Conservation (phyloP, 768 basidiomycete species). For the Agaricus blazei region DNA sequence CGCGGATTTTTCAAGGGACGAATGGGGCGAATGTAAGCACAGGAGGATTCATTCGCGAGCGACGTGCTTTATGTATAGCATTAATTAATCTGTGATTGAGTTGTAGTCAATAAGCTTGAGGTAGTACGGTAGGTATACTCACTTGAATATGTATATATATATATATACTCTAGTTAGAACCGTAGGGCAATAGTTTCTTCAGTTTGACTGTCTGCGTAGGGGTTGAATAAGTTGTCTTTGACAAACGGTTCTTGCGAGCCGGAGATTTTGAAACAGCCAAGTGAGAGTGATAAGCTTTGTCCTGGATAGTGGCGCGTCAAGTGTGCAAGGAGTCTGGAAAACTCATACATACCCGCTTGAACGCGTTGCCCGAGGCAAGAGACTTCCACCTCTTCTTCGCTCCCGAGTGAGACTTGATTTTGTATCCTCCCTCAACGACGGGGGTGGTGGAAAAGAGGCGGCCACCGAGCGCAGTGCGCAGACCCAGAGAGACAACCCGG, state of each 20-base stretch:
- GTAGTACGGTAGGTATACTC: not conserved
- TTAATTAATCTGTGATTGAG: not conserved
- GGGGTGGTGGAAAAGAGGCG: constrained; percentile 56
- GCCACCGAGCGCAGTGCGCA: constrained; percentile 14
- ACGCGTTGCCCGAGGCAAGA: constrained; percentile 53
- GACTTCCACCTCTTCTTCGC: constrained; percentile 80
- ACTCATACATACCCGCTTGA: constrained; percentile 61
- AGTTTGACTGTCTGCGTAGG: constrained; percentile 59
- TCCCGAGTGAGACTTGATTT: constrained; percentile 76
- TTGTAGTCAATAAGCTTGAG: not conserved
- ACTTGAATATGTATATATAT: not conserved
- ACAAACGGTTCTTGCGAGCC: constrained; percentile 59
- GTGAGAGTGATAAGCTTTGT: constrained; percentile 67
- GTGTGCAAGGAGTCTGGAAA: not conserved
- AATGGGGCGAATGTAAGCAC: not conserved
- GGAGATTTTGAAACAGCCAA: constrained; percentile 65
- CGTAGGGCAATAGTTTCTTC: constrained; percentile 72
- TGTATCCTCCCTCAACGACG: constrained; percentile 54
- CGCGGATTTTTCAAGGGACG: constrained; percentile 60
- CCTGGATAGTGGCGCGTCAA: constrained; percentile 31
- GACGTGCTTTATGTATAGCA: not conserved
- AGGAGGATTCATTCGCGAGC: not conserved
- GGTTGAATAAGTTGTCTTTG: constrained; percentile 62
- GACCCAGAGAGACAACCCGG: constrained; percentile 11
- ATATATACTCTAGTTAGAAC: constrained; percentile 24